Base-by-base conservation (phyloP, 164 flowering plant genomes). In the Berberis vulgaris region DNA sequence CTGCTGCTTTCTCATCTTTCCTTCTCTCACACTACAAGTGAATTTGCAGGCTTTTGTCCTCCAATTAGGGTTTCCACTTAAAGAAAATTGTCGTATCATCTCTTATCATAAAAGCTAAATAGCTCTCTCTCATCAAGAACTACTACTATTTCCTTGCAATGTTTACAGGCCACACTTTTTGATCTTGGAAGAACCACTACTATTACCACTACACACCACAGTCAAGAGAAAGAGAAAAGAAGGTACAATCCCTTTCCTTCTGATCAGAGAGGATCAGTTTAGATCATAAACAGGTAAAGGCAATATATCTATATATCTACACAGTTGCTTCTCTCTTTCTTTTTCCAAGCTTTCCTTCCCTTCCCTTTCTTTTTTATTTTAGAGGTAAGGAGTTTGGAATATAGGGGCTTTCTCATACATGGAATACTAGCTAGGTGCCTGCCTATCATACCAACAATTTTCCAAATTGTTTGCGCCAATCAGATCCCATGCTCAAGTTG, bases 41-140 rank as follows among this genome's bases (percentile, higher is more conserved):
- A 74, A 71, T 71, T 72, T 64, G 59, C 73, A 68, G 64, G 41
- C 59, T 68, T 70, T 65, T 70, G 63, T 63, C 65, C 63, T 58
- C 66, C 52, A 69, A 74, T 77, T 77, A 77, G 82, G 86, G 78
- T 77, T 80, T 71, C 64, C 65, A 42, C 66, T 58, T 68, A 45
- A 49, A 64, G 26, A 54, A 63, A 12, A 12, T 52, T 7, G 13
- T 6, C 55, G 4, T 52, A 49, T 60, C 59, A 9, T 10, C 63
- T 39, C 56, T 65, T 5, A 10, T 41, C 39, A 61, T 43, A 45
- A 64, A 59, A 49, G 4, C 5, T 3, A 26, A 26, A 26, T 26
- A 26, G 26, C 26, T 26, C 26, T 26, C 26, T 26, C 26, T 26
- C 26, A 26, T 26, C 26, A 26, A 26, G 26, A 26, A 26, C 26